Conservation (phyloP, 2,329 filamentous ascomycete species). For the Clonostachys byssicola region DNA sequence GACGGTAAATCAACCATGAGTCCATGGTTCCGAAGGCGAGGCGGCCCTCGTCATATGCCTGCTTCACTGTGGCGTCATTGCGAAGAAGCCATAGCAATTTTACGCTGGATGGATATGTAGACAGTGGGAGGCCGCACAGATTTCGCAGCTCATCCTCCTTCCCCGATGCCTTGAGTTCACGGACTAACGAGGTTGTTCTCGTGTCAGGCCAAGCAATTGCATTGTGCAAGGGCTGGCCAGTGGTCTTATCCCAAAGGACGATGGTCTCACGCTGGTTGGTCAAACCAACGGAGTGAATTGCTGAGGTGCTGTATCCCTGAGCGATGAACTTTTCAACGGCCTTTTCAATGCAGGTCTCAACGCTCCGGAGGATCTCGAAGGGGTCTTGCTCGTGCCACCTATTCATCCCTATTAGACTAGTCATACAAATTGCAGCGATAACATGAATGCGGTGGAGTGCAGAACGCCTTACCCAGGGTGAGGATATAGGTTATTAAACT, state of each 20-base stretch:
- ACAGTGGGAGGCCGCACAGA: constrained; percentile 73
- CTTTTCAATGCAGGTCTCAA: constrained; percentile 71
- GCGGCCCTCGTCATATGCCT: constrained; percentile 67
- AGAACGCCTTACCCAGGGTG: constrained; percentile 61
- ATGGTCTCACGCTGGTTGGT: constrained; percentile 84
- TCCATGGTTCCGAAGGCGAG: constrained; percentile 80
- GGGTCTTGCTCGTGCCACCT: constrained; percentile 88
- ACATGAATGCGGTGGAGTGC: background rate
- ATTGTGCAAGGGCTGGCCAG: constrained; percentile 73
- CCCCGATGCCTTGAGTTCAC: constrained; percentile 63
- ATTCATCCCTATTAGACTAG: background rate
- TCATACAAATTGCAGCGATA: no score
- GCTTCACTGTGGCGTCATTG: constrained; percentile 61
- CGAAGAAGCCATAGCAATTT: constrained; percentile 76
- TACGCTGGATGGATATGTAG: constrained; percentile 76
- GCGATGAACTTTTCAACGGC: constrained; percentile 66
- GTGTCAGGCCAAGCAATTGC: constrained; percentile 86
- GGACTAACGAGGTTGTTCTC: constrained; percentile 66
- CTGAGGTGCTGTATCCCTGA: constrained; percentile 59
- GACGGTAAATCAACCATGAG: constrained; percentile 75
- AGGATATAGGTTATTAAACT: constrained; percentile 72
- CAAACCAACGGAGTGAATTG: constrained; percentile 74
- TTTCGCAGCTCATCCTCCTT: constrained; percentile 64
- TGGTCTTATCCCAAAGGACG: constrained; percentile 73
- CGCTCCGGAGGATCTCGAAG: constrained; percentile 66